Conservation (phyloP, 352 stramenopile genomes). For the Albugo candida region DNA sequence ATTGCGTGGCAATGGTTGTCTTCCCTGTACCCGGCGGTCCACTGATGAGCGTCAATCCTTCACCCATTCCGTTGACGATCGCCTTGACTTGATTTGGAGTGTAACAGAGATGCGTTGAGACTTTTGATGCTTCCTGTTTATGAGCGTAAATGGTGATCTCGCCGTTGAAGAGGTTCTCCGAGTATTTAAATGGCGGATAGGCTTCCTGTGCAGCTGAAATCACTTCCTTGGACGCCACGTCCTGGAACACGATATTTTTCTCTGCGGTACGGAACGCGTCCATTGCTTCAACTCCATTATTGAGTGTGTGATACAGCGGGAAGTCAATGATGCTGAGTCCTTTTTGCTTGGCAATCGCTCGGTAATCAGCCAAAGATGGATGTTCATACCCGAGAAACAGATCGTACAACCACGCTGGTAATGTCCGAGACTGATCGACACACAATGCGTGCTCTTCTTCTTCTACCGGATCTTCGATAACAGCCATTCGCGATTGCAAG, state of each 20-base stretch:
- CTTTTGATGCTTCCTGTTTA: slow-evolving; percentile 3
- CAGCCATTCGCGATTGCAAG: not conserved
- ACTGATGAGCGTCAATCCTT: slow-evolving; percentile 88
- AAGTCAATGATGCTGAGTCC: slow-evolving; percentile 15
- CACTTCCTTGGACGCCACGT: slow-evolving; percentile 14
- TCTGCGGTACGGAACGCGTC: slow-evolving; percentile 11
- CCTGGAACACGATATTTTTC: slow-evolving; percentile 13
- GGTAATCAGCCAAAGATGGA: slow-evolving; percentile 58
- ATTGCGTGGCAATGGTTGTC: slow-evolving; percentile 88
- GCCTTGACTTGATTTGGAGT: slow-evolving; percentile 83
- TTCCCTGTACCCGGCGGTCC: slow-evolving; percentile 88
- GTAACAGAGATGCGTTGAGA: slow-evolving; percentile 40
- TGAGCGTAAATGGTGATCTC: slow-evolving; percentile 19
- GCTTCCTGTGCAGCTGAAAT: slow-evolving; percentile 17
- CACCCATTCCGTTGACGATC: slow-evolving; percentile 81
- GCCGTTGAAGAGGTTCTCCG: slow-evolving; percentile 16
- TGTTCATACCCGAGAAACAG: slow-evolving; percentile 90
- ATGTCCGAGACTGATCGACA: not conserved
- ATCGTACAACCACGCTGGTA: slow-evolving; percentile 89
- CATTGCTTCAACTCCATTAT: slow-evolving; percentile 24
- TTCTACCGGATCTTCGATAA: not conserved
- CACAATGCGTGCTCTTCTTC: not conserved
- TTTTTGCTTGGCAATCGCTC: slow-evolving; percentile 26
- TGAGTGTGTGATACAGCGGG: slow-evolving; percentile 22
- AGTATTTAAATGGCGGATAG: slow-evolving; percentile 26